A percentile compares a stretch with the other conserved stretches of the same genome.
These are phyloP conservation scores for Yarrowia sp. DNA, from an alignment of 805 yeast species.

Conservation along the genomic window DNA sequence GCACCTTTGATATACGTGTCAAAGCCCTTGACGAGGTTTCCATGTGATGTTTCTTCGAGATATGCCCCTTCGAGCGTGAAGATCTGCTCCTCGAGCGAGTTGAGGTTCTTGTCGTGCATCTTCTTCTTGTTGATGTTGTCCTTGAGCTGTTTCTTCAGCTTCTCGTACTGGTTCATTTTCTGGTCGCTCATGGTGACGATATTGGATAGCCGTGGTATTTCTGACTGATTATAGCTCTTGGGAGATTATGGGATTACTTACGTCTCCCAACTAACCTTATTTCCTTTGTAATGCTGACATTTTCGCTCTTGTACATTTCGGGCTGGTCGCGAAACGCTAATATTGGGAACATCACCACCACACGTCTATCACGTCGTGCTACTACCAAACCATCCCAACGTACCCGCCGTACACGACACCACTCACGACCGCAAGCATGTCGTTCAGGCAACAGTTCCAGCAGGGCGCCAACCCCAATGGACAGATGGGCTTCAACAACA, in stretches of 20 bases:
- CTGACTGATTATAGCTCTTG: background rate
- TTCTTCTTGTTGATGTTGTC: conserved; percentile 67
- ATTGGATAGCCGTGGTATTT: background rate
- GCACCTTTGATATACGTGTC: conserved; percentile 71
- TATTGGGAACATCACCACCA: conserved; percentile 26
- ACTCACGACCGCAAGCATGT: conserved; percentile 13
- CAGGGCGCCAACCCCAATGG: conserved; percentile 25
- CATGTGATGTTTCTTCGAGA: conserved; percentile 71
- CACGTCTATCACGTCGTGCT: conserved; percentile 20
- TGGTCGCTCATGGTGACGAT: conserved; percentile 44
- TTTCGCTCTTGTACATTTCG: conserved; percentile 28
- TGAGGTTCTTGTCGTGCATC: conserved; percentile 63
- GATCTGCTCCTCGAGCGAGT: conserved; percentile 74
- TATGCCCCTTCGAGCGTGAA: conserved; percentile 80
- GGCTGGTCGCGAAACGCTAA: conserved; percentile 16
- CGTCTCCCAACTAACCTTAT: background rate
- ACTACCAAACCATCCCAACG: background rate
- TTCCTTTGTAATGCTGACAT: background rate
- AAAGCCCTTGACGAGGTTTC: conserved; percentile 91
- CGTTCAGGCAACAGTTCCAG: conserved; percentile 36
- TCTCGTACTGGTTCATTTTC: conserved; percentile 61
- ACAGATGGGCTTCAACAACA: conserved; percentile 33
- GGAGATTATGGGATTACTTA: background rate
- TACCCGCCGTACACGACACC: background rate
- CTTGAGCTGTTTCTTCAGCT: conserved; percentile 69